These are phyloP conservation scores for Pseudogymnoascus sp. DNA, from an alignment of 2,329 filamentous ascomycete genomes.

Conservation along the genomic window DNA sequence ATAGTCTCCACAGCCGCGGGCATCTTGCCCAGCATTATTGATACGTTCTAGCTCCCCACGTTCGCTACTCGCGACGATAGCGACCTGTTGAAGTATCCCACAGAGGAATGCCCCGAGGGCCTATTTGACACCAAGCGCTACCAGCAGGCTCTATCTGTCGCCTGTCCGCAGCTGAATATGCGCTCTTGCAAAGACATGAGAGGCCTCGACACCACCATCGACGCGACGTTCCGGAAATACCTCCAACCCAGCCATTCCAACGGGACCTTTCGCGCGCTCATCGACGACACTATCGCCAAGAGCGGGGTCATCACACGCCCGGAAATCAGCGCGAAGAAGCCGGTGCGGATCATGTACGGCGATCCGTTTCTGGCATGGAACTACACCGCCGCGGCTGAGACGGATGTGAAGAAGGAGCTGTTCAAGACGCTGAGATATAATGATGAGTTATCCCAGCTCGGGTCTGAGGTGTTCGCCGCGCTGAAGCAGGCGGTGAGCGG, in stretches of 20 bases:
- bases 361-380: constrained; percentile 19
- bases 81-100: constrained; percentile 9
- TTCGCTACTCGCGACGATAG: constrained; percentile 10
- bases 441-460: constrained; percentile 12
- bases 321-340: constrained; percentile 11
- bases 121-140: constrained; percentile 15
- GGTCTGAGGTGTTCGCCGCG: constrained; percentile 12
- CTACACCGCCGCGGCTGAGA: constrained; percentile 15
- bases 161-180: constrained; percentile 16
- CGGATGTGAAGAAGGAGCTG: constrained; percentile 16
- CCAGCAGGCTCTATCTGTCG: not conserved
- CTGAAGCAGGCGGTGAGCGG: not conserved
- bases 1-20: not conserved
- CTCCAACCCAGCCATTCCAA: not conserved
- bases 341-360: constrained; percentile 15
- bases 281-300: not conserved
- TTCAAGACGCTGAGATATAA: constrained; percentile 19
- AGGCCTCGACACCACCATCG: constrained; percentile 13
- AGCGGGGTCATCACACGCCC: not conserved
- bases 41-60: constrained; percentile 13
- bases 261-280: constrained; percentile 9
- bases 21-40: not conserved
- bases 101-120: constrained; percentile 11
- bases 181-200: constrained; percentile 15
- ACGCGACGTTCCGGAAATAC: constrained; percentile 10